phyloP scores from a whole-genome alignment of 2,329 filamentous ascomycete genomes.

The Torrubiellomyces zombiae region DNA sequence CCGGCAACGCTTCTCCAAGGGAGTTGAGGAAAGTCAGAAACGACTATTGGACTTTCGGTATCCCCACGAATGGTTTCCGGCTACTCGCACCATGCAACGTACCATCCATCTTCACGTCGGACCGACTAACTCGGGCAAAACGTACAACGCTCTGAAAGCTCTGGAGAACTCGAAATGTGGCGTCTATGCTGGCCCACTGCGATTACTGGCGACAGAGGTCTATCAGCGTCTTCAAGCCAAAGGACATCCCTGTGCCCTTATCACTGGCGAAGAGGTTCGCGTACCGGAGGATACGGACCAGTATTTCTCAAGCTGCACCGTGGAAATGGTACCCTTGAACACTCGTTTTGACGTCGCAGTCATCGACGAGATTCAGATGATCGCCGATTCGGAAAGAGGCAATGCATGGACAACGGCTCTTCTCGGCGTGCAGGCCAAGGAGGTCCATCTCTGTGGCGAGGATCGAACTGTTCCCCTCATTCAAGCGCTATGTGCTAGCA shows the following conservation, averaged over 20 bases:
- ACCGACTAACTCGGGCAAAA: conserved; percentile 96
- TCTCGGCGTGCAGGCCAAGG: conserved; percentile 69
- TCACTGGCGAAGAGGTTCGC: conserved; percentile 84
- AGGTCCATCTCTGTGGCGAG: conserved; percentile 89
- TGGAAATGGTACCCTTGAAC: conserved; percentile 62
- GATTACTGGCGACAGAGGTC: conserved; percentile 86
- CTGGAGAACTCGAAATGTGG: conserved; percentile 61
- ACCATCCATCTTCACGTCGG: conserved; percentile 87
- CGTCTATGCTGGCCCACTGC: conserved; percentile 79
- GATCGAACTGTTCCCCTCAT: conserved; percentile 67
- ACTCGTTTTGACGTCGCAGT: conserved; percentile 67
- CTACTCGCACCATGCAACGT: conserved; percentile 61
- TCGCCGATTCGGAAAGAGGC: conserved; percentile 61
- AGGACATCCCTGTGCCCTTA: conserved; percentile 57
- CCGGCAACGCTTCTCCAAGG: conserved; percentile 36
- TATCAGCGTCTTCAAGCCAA: conserved; percentile 71
- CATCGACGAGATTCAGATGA: conserved; percentile 98
- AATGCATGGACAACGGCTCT: conserved; percentile 92
- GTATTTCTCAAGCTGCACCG: conserved; percentile 69
- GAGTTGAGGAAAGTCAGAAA: conserved; percentile 40
- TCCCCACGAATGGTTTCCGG: conserved; percentile 84
- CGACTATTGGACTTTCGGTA: conserved; percentile 68
- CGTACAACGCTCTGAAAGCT: conserved; percentile 78
- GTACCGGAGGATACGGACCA: conserved; percentile 40
- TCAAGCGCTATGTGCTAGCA: conserved; percentile 55